phyloP scores from a whole-genome alignment of 1,139 yeast genomes.

The Diutina neorugosa region DNA sequence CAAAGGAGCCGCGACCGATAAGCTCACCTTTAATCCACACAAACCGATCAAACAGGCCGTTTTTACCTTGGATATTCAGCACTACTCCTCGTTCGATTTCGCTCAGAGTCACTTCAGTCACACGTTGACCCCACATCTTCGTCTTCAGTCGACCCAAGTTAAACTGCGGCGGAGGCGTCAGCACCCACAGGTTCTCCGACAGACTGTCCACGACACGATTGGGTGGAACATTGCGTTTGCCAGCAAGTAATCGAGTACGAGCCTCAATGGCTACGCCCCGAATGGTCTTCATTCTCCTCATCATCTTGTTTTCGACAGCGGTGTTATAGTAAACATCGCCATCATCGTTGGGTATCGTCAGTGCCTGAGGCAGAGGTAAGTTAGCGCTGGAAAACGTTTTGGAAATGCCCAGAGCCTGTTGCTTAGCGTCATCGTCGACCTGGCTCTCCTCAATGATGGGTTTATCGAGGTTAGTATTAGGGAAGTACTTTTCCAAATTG shows the following conservation, averaged over 20 bases:
- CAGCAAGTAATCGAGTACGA: slow-evolving; percentile 9
- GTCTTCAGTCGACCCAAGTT: slow-evolving; percentile 42
- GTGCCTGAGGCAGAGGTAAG: slow-evolving; percentile 8
- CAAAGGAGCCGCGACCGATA: slow-evolving; percentile 95
- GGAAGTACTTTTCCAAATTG: slow-evolving; percentile 84
- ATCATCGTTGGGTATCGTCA: slow-evolving; percentile 8
- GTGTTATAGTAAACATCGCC: slow-evolving; percentile 21
- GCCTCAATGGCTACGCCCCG: slow-evolving; percentile 92
- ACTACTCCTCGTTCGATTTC: slow-evolving; percentile 45
- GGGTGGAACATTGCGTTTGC: slow-evolving; percentile 1
- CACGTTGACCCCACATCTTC: slow-evolving; percentile 95
- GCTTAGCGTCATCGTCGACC: background rate
- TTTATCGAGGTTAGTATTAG: slow-evolving; percentile 82
- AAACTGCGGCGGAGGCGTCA: background rate
- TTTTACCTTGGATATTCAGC: slow-evolving; percentile 46
- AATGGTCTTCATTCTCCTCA: slow-evolving; percentile 68
- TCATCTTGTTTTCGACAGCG: slow-evolving; percentile 12
- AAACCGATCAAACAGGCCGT: slow-evolving; percentile 69
- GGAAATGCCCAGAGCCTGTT: slow-evolving; percentile 15
- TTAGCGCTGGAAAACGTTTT: slow-evolving; percentile 38
- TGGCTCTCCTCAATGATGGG: slow-evolving; percentile 63
- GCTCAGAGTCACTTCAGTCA: slow-evolving; percentile 78
- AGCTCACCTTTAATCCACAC: slow-evolving; percentile 98
- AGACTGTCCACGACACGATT: slow-evolving; percentile 4
- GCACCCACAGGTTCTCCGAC: background rate